Conservation (phyloP, 768 basidiomycete species). For the Gyrodon lividus region DNA sequence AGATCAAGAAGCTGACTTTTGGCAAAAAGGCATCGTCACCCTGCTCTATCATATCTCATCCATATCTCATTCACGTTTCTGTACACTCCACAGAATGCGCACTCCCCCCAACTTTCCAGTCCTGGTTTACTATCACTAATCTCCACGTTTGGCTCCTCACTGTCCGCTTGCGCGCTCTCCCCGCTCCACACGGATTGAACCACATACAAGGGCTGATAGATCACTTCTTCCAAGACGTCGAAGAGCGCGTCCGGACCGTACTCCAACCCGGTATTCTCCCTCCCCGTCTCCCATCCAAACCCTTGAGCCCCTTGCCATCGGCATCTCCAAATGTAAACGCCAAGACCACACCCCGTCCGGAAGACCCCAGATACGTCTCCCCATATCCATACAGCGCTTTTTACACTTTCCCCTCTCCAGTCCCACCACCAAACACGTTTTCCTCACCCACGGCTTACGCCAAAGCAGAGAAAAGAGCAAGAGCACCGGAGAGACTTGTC, state of each 20-base stretch:
- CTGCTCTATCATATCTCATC: not conserved
- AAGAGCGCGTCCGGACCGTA: slow-evolving; percentile 82
- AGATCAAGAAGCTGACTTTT: slow-evolving; percentile 60
- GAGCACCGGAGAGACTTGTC: slow-evolving; percentile 76
- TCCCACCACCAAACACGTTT: slow-evolving; percentile 25
- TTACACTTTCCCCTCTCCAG: slow-evolving; percentile 28
- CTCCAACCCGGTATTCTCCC: slow-evolving; percentile 54
- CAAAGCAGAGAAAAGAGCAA: slow-evolving; percentile 34
- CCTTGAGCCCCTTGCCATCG: slow-evolving; percentile 6
- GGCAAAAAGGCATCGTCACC: slow-evolving; percentile 57
- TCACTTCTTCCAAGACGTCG: slow-evolving; percentile 94
- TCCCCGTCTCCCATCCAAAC: slow-evolving; percentile 20
- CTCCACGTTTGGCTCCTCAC: slow-evolving; percentile 91
- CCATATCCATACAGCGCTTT: slow-evolving; percentile 23
- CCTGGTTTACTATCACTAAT: slow-evolving; percentile 94
- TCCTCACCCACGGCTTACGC: slow-evolving; percentile 26
- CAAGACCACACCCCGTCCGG: slow-evolving; percentile 15
- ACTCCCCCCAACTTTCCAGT: slow-evolving; percentile 91
- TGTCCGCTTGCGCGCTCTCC: slow-evolving; percentile 84
- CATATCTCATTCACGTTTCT: slow-evolving; percentile 2
- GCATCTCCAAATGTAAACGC: not conserved
- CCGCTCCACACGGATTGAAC: slow-evolving; percentile 56
- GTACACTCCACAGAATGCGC: slow-evolving; percentile 56
- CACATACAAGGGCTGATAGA: slow-evolving; percentile 85
- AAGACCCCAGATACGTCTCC: slow-evolving; percentile 22